These are phyloP conservation scores for Candida methanosorbosa DNA, from an alignment of 805 yeast species.

Conservation along the genomic window DNA sequence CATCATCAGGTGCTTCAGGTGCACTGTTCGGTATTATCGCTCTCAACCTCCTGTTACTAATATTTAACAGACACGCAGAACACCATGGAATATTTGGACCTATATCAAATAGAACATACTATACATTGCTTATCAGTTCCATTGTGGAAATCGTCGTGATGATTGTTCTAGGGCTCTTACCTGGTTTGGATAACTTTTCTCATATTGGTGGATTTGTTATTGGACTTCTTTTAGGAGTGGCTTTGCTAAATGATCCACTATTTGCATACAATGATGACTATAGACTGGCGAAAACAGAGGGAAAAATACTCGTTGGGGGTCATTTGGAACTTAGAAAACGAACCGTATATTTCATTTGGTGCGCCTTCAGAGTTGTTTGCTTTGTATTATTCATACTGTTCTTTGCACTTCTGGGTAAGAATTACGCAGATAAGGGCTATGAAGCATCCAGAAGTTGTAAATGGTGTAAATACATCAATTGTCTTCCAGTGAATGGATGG, in stretches of 20 bases:
- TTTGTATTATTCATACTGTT: constrained; percentile 39
- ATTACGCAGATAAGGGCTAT: constrained; percentile 40
- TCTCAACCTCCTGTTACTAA: constrained; percentile 45
- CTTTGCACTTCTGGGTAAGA: constrained; percentile 38
- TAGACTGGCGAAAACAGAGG: constrained; percentile 2
- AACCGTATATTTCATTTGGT: constrained; percentile 43
- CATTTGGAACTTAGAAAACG: constrained; percentile 20
- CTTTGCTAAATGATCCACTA: constrained; percentile 48
- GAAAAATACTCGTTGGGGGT: constrained; percentile 4
- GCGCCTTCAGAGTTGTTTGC: constrained; percentile 34
- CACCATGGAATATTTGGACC: constrained; percentile 28
- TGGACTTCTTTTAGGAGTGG: constrained; percentile 44
- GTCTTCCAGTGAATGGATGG: constrained; percentile 66
- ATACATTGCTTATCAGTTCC: constrained; percentile 35
- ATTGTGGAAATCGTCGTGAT: constrained; percentile 50
- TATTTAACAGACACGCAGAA: constrained; percentile 37
- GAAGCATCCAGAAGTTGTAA: constrained; percentile 34
- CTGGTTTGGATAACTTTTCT: constrained; percentile 68
- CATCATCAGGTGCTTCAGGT: constrained; percentile 67
- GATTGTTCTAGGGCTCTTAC: constrained; percentile 56
- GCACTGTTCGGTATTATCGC: constrained; percentile 64
- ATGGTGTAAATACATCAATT: constrained; percentile 70
- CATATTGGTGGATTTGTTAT: constrained; percentile 69
- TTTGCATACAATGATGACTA: constrained; percentile 21
- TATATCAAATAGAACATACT: constrained; percentile 29